Conservation (phyloP, 306 rosid species). For the Castanospermum australe region DNA sequence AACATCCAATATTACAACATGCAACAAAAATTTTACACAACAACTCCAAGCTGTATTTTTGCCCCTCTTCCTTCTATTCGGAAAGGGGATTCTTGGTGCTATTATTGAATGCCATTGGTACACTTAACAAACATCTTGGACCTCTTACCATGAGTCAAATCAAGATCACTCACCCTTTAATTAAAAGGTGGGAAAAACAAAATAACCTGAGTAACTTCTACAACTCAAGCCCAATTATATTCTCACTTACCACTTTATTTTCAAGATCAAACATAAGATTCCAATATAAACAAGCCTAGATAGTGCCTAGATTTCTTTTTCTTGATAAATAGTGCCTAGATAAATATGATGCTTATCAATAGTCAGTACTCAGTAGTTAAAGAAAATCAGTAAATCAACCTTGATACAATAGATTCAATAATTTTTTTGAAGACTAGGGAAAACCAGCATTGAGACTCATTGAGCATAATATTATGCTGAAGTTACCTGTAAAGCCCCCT, state of each 20-base stretch:
- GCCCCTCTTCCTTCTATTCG: background rate
- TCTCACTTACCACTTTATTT: background rate
- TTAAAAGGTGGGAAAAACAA: background rate
- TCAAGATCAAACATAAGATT: constrained; percentile 3
- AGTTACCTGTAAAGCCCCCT: constrained; percentile 83
- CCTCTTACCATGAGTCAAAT: background rate
- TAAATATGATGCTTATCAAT: background rate
- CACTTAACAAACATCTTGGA: background rate
- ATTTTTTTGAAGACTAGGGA: background rate
- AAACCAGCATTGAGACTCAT: constrained; percentile 17
- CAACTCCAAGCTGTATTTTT: background rate
- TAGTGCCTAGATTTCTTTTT: background rate
- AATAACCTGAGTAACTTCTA: background rate
- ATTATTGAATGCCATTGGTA: background rate
- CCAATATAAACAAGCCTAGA: background rate
- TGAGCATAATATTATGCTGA: constrained; percentile 14
- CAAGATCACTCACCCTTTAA: background rate
- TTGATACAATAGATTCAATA: constrained; percentile 14
- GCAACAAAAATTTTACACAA: background rate
- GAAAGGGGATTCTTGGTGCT: background rate
- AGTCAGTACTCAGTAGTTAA: background rate
- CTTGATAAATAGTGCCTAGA: constrained; percentile 5
- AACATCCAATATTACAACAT: background rate
- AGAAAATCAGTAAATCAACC: background rate
- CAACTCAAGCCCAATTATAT: background rate